phyloP scores from a whole-genome alignment of 1,284 basidiomycete species.

The Leccinum griseonigrum region DNA sequence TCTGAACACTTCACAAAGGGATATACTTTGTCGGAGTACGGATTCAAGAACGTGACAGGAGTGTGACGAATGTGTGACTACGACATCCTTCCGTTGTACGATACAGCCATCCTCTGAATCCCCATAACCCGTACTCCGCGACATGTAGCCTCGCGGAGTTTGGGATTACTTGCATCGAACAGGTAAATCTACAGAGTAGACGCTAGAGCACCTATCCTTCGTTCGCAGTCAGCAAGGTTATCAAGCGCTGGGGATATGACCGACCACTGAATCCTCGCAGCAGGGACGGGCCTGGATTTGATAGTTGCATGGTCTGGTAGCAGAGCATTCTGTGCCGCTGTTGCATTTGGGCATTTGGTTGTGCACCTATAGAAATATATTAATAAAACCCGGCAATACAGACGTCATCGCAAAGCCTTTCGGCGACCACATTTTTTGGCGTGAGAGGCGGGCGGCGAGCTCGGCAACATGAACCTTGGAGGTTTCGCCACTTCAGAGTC shows the following conservation, averaged over 20 bases:
- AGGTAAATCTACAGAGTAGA: neutral
- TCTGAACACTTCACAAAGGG: neutral
- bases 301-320: neutral
- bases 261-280: neutral
- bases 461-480: neutral
- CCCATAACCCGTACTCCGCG: conserved; percentile 20
- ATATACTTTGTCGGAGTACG: neutral
- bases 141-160: conserved; percentile 24
- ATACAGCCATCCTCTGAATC: neutral
- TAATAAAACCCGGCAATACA: neutral
- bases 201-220: conserved; percentile 1
- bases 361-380: neutral
- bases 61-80: neutral
- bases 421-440: neutral
- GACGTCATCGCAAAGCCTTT: neutral
- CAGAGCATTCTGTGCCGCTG: neutral
- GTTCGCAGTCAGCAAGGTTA: conserved; percentile 1
- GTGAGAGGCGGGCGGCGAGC: conserved; percentile 4
- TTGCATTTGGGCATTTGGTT: neutral
- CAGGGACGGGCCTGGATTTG: neutral
- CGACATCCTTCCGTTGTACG: neutral
- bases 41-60: neutral
- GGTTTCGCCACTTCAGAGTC: neutral
- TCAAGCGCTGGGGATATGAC: neutral
- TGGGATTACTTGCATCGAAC: conserved; percentile 4